Percentiles rank a stretch among this genome's conserved stretches.
Evolutionary conservation across 2,329 filamentous ascomycete genomes (phyloP).

Genomic region (Aspergillus sp.): DNA sequence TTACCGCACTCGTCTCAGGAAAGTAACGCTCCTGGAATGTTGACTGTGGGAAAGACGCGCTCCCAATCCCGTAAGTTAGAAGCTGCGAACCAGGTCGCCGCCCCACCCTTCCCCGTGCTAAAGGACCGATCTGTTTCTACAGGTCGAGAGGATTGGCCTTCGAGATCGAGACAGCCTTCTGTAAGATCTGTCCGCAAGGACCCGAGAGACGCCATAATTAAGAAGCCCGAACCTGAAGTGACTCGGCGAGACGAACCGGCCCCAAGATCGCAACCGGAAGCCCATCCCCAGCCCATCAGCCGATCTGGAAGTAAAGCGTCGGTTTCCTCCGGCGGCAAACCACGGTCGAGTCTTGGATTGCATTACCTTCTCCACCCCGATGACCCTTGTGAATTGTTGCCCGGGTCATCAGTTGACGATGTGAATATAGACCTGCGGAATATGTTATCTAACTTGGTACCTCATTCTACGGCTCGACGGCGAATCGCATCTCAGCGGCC

Average conservation of each 20-base stretch:
- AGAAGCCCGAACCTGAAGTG: background rate
- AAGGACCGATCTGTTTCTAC: conserved; percentile 26
- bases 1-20: conserved; percentile 31
- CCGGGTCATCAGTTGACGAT: conserved; percentile 40
- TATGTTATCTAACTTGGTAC: conserved; percentile 39
- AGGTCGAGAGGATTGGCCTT: conserved; percentile 20
- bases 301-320: conserved; percentile 31
- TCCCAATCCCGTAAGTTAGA: conserved; percentile 42
- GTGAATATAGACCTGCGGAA: conserved; percentile 40
- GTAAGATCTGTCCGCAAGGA: conserved; percentile 9
- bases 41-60: conserved; percentile 43
- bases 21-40: conserved; percentile 30
- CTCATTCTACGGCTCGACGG: conserved; percentile 32
- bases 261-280: conserved; percentile 13
- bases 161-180: conserved; percentile 15
- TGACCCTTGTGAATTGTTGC: conserved; percentile 38
- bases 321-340: conserved; percentile 23
- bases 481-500: conserved; percentile 28
- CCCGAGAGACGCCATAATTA: background rate
- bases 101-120: conserved; percentile 8
- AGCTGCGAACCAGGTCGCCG: conserved; percentile 26
- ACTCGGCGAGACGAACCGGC: background rate
- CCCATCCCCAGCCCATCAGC: conserved; percentile 18
- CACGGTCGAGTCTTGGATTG: conserved; percentile 37
- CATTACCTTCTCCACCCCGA: conserved; percentile 40